Evolutionary conservation across 768 basidiomycete species (phyloP).

Genomic region (Lanmaoa rubissima): DNA sequence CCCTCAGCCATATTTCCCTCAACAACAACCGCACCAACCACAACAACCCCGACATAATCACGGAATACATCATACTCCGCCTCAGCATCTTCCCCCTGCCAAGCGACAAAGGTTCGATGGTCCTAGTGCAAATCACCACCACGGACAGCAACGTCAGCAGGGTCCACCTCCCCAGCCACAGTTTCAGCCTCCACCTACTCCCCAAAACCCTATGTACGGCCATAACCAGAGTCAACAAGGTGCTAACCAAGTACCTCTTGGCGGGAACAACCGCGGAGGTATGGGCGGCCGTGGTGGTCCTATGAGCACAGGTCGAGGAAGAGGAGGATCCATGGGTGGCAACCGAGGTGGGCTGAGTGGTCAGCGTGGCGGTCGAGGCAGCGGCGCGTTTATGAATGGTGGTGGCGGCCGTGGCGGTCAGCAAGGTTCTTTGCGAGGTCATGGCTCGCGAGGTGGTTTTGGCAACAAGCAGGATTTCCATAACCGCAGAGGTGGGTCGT

Average conservation of each 20-base stretch:
- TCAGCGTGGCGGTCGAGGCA: constrained; percentile 42
- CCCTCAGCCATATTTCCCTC: constrained; percentile 41
- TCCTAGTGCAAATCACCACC: constrained; percentile 49
- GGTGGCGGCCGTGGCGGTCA: constrained; percentile 46
- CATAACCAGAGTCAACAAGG: constrained; percentile 43
- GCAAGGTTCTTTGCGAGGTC: constrained; percentile 54
- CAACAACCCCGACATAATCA: constrained; percentile 50
- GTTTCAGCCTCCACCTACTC: constrained; percentile 40
- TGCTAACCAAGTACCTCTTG: constrained; percentile 39
- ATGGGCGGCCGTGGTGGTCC: constrained; percentile 44
- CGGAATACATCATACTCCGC: constrained; percentile 57
- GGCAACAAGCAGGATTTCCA: constrained; percentile 60
- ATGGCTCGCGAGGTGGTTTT: constrained; percentile 66
- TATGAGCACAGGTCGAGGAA: constrained; percentile 34
- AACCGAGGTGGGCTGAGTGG: constrained; percentile 46
- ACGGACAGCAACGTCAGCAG: constrained; percentile 42
- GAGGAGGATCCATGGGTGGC: constrained; percentile 50
- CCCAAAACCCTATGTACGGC: constrained; percentile 28
- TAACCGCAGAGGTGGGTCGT: constrained; percentile 65
- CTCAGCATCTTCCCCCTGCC: constrained; percentile 86
- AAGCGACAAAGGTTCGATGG: constrained; percentile 90
- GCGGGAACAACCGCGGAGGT: constrained; percentile 45
- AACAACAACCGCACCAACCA: constrained; percentile 38
- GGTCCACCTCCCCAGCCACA: constrained; percentile 61
- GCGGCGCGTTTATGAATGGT: constrained; percentile 31